Evolutionary conservation across 108 stramenopile genomes (phyloP).

Genomic region (Fistulifera pelliculosa): DNA sequence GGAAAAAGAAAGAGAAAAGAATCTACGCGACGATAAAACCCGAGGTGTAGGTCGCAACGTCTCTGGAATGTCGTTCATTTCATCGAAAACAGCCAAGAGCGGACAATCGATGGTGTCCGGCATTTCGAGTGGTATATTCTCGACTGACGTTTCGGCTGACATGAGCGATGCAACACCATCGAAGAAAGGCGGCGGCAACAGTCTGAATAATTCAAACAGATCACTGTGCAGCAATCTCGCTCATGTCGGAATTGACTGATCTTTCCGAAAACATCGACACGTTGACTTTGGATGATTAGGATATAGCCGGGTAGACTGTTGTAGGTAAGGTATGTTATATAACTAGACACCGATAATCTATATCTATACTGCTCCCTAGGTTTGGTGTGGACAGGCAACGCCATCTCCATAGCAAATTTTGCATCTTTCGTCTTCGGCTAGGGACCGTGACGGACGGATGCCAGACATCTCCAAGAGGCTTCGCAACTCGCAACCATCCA

Average conservation of each 20-base stretch:
- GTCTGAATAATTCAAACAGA: neutral
- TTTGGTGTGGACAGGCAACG: no score
- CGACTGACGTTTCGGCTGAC: no score
- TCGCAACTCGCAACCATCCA: no score
- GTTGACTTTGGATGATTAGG: neutral
- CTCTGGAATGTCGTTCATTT: neutral
- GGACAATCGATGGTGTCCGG: neutral
- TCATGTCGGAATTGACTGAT: constrained; percentile 17
- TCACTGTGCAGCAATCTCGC: constrained; percentile 4
- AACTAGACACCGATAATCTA: no score
- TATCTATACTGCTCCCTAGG: no score
- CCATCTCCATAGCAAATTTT: no score
- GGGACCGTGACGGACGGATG: no score
- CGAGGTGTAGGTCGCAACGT: constrained; percentile 2
- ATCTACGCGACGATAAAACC: neutral
- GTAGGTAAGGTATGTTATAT: no score
- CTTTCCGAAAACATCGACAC: constrained; percentile 7
- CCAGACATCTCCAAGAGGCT: no score
- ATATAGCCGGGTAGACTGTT: no score
- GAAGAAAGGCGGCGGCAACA: neutral
- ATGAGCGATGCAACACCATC: neutral
- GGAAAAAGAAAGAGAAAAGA: constrained; percentile 8
- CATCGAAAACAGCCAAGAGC: constrained; percentile 1
- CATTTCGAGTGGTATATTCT: neutral
- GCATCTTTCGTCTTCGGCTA: no score